Percentiles rank a stretch among this genome's conserved stretches.
Evolutionary conservation across 768 basidiomycete genomes (phyloP).

Genomic region (Serendipita indica): DNA sequence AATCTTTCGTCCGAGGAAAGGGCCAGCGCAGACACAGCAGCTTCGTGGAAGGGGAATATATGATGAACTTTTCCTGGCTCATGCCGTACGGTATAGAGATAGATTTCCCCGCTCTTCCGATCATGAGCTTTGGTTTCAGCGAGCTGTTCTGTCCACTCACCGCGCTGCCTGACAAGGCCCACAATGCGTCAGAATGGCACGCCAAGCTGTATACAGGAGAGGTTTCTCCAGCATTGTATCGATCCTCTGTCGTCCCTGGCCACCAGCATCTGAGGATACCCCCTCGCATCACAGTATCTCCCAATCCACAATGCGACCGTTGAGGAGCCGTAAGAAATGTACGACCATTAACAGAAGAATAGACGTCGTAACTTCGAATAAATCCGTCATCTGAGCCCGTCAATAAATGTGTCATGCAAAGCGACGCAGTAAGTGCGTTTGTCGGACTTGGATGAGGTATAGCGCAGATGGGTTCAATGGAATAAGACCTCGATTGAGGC

Average conservation of each 20-base stretch:
- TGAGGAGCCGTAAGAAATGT: constrained; percentile 78
- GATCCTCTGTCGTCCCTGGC: constrained; percentile 25
- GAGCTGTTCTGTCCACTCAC: constrained; percentile 31
- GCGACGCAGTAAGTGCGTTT: constrained; percentile 72
- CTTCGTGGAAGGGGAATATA: constrained; percentile 58
- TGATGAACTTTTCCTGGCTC: constrained; percentile 70
- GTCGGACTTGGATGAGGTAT: constrained; percentile 81
- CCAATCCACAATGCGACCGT: constrained; percentile 74
- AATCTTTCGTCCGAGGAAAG: constrained; percentile 71
- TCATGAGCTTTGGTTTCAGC: constrained; percentile 8
- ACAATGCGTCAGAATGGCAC: constrained; percentile 86
- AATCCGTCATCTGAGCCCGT: constrained; percentile 92
- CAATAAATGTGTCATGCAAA: constrained; percentile 75
- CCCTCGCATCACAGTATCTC: constrained; percentile 82
- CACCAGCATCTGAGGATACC: constrained; percentile 83
- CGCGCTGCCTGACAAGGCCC: constrained; percentile 77
- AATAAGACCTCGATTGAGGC: constrained; percentile 38
- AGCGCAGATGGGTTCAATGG: constrained; percentile 82
- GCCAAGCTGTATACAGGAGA: constrained; percentile 79
- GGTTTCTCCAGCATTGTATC: constrained; percentile 32
- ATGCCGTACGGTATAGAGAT: constrained; percentile 84
- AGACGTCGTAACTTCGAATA: constrained; percentile 85
- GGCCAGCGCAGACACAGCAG: constrained; percentile 73
- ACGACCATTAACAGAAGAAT: constrained; percentile 75
- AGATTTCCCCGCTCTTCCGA: constrained; percentile 70